Evolutionary conservation across 371 early-diverging fungal genomes (phyloP).

Genomic region (Zychaea mexicana): DNA sequence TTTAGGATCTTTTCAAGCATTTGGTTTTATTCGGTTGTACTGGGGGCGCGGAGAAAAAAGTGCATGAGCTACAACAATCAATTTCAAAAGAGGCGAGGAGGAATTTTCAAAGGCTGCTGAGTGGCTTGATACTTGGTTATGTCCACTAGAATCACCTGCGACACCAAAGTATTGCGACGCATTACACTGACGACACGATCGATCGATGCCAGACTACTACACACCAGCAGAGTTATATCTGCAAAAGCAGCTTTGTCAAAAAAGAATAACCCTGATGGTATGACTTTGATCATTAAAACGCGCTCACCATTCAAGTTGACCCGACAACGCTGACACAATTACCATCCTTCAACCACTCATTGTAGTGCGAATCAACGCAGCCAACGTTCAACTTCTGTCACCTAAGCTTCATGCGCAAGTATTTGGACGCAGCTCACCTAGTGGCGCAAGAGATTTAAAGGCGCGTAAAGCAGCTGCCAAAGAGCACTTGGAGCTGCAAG

Average conservation of each 20-base stretch:
- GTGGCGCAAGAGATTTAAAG: constrained; percentile 11
- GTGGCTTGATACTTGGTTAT: neutral
- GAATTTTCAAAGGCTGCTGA: too few species aligned
- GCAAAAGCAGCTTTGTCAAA: neutral
- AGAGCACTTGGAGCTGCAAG: constrained; percentile 61
- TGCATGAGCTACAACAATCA: too few species aligned
- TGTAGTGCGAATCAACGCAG: constrained; percentile 42
- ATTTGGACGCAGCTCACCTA: constrained; percentile 24
- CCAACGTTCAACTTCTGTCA: constrained; percentile 60
- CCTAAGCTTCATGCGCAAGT: constrained; percentile 46
- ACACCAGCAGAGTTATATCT: neutral
- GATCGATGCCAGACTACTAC: neutral
- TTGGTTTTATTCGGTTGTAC: too few species aligned
- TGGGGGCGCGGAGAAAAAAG: too few species aligned
- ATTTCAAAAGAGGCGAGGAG: too few species aligned
- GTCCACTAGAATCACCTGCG: neutral
- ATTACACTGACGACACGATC: neutral
- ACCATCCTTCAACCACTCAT: neutral
- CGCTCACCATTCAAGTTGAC: too few species aligned
- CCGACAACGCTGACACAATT: neutral
- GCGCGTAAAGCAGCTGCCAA: constrained; percentile 43
- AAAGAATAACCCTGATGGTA: neutral
- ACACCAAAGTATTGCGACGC: neutral
- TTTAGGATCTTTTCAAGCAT: too few species aligned
- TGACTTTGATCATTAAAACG: too few species aligned